Conservation (phyloP, 306 rosid genomes). For the Prosopis cineraria region DNA sequence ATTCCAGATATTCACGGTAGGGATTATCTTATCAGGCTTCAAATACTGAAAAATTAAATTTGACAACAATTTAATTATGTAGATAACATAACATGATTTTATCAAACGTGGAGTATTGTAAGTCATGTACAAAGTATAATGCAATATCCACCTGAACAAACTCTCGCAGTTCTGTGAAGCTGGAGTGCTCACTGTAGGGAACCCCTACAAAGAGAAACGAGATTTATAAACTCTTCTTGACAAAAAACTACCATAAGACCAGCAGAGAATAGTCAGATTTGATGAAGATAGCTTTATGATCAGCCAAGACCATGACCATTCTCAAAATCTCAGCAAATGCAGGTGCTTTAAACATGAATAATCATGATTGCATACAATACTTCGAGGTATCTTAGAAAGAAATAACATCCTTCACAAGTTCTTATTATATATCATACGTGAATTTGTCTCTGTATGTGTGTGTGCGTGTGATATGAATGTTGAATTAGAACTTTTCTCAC, state of each 20-base stretch:
- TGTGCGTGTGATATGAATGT: too few species aligned
- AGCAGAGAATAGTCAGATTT: slow-evolving; percentile 16
- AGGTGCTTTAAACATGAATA: background rate
- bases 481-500: slow-evolving; percentile 42
- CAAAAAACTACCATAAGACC: slow-evolving; percentile 1
- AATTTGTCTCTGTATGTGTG: too few species aligned
- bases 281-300: background rate
- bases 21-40: slow-evolving; percentile 58
- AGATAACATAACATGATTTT: background rate
- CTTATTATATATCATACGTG: slow-evolving; percentile 29
- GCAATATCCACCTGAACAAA: slow-evolving; percentile 54
- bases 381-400: background rate
- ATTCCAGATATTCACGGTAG: slow-evolving; percentile 54
- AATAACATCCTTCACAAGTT: slow-evolving; percentile 12
- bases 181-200: slow-evolving; percentile 70
- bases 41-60: slow-evolving; percentile 41
- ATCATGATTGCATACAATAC: background rate
- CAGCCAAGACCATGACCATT: slow-evolving; percentile 18
- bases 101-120: background rate
- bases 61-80: background rate
- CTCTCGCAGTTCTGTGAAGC: slow-evolving; percentile 56
- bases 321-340: slow-evolving; percentile 18
- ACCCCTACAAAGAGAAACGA: slow-evolving; percentile 44
- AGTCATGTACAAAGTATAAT: background rate
- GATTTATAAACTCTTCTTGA: slow-evolving; percentile 19